Conservation (phyloP, 805 yeast species). For the Yarrowia yakushimensis region DNA sequence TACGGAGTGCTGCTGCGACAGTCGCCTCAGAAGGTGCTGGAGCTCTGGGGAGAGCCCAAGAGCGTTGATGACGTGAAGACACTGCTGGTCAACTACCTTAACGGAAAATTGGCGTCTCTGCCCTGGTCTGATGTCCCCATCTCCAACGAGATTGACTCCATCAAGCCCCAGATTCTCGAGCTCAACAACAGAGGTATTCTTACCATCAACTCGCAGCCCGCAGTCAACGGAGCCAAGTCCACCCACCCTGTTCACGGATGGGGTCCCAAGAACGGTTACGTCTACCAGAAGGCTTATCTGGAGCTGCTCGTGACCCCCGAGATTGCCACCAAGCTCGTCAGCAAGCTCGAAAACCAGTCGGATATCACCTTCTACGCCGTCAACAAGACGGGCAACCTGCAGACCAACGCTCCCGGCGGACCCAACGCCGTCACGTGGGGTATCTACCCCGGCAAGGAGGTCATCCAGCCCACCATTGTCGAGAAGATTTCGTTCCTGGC, state of each 20-base stretch:
- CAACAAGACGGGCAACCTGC: slow-evolving; percentile 51
- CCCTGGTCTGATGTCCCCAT: slow-evolving; percentile 97
- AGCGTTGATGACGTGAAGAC: slow-evolving; percentile 55
- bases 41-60: slow-evolving; percentile 84
- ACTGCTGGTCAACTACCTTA: slow-evolving; percentile 64
- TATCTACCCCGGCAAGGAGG: slow-evolving; percentile 92
- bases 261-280: slow-evolving; percentile 93
- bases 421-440: slow-evolving; percentile 99
- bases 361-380: slow-evolving; percentile 77
- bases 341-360: slow-evolving; percentile 42
- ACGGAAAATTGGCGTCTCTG: slow-evolving; percentile 65
- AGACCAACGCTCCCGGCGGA: slow-evolving; percentile 69
- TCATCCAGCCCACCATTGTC: slow-evolving; percentile 92
- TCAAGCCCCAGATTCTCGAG: slow-evolving; percentile 55
- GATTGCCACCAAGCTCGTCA: slow-evolving; percentile 47
- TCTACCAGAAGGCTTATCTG: slow-evolving; percentile 89
- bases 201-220: slow-evolving; percentile 93
- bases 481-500: slow-evolving; percentile 89
- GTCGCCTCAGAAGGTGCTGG: slow-evolving; percentile 65
- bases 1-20: slow-evolving; percentile 80
- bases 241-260: slow-evolving; percentile 75
- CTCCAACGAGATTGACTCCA: slow-evolving; percentile 66
- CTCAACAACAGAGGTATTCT: slow-evolving; percentile 66
- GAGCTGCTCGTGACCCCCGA: slow-evolving; percentile 74
- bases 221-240: slow-evolving; percentile 74